phyloP scores from a whole-genome alignment of 192 early-diverging fungal genomes.

The Gaertneriomyces semiglobifer region DNA sequence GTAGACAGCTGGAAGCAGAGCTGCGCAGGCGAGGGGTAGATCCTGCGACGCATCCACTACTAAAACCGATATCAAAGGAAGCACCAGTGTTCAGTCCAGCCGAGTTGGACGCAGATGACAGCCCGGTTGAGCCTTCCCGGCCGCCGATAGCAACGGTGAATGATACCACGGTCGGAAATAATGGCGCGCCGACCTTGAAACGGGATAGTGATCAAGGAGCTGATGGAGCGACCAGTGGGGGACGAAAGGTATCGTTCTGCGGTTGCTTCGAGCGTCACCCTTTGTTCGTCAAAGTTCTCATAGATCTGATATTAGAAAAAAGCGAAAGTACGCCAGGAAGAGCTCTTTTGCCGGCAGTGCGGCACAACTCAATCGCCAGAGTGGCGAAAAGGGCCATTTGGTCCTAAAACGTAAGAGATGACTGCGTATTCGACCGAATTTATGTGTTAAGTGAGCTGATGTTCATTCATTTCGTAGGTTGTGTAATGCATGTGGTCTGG shows the following conservation, averaged over 20 bases:
- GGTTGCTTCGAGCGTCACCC: too few relatives aligned
- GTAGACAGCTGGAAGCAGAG: slow-evolving; percentile 26
- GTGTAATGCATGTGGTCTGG: slow-evolving; percentile 52
- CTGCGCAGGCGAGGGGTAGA: slow-evolving; percentile 28
- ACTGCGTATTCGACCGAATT: not conserved
- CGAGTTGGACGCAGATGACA: slow-evolving; percentile 9
- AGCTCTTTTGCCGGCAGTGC: slow-evolving; percentile 50
- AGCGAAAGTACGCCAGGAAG: slow-evolving; percentile 13
- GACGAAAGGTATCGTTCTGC: too few relatives aligned
- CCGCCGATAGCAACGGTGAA: too few relatives aligned
- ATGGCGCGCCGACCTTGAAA: too few relatives aligned
- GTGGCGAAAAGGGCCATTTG: slow-evolving; percentile 48
- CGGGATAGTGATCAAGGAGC: too few relatives aligned
- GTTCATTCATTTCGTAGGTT: slow-evolving; percentile 19
- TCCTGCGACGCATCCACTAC: slow-evolving; percentile 27
- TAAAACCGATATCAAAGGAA: slow-evolving; percentile 1
- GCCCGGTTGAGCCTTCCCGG: too few relatives aligned
- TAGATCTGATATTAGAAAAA: not conserved
- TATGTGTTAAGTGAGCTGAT: not conserved
- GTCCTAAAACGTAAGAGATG: slow-evolving; percentile 47
- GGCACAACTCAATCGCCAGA: slow-evolving; percentile 46
- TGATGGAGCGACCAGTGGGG: too few relatives aligned
- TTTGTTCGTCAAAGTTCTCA: too few relatives aligned
- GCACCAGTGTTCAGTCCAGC: not conserved
- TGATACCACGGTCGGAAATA: too few relatives aligned